A percentile compares a stretch with the other conserved stretches of the same genome.
Evolutionary conservation across 257 asterid species (phyloP).

Genomic region (Rubia yunnanensis): DNA sequence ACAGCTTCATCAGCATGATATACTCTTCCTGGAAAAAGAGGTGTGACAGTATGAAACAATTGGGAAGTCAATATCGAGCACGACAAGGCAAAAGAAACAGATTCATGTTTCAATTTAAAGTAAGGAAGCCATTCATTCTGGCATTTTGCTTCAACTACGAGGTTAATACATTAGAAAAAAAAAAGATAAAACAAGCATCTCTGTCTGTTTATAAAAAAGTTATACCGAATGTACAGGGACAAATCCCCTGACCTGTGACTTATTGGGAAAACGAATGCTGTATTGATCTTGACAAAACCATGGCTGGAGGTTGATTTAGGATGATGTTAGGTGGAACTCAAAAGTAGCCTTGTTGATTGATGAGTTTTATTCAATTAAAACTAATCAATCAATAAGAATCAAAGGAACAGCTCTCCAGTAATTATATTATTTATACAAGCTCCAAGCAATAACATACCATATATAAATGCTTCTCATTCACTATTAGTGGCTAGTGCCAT

Average conservation of each 20-base stretch:
- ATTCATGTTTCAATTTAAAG: background rate
- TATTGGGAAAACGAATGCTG: no score
- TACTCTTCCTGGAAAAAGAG: slow-evolving; percentile 30
- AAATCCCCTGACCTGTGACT: no score
- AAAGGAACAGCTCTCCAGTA: background rate
- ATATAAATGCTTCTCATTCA: no score
- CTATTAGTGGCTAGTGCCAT: no score
- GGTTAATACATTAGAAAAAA: background rate
- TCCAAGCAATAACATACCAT: background rate
- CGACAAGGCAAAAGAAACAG: background rate
- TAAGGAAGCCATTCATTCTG: background rate
- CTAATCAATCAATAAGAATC: background rate
- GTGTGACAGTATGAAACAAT: slow-evolving; percentile 9
- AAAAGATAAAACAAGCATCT: background rate
- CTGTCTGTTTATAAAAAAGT: background rate
- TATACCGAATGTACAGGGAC: no score
- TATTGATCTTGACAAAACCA: background rate
- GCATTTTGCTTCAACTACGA: background rate
- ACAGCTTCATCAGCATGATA: slow-evolving; percentile 33
- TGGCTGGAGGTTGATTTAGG: background rate
- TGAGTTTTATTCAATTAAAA: background rate
- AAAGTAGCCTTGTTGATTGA: background rate
- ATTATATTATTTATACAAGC: background rate
- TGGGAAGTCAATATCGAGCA: background rate
- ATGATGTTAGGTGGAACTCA: background rate